A percentile compares a stretch with the other conserved stretches of the same genome.
Conservation (phyloP, 2,329 filamentous ascomycete genomes). For the Talaromyces sp. region DNA sequence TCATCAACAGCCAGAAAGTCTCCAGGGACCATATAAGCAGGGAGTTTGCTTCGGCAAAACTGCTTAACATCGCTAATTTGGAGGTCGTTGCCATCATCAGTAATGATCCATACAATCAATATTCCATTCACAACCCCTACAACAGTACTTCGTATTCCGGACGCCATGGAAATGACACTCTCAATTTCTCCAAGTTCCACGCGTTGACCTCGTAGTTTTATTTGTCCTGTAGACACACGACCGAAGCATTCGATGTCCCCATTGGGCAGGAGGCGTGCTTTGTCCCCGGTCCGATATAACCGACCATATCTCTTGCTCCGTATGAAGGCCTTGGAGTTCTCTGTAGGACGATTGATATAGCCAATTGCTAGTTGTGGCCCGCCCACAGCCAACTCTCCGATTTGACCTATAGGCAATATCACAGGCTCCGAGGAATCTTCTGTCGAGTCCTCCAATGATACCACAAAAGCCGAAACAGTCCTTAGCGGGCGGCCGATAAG, state of each 20-base stretch:
- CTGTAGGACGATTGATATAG: conserved; percentile 77
- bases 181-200: conserved; percentile 79
- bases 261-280: conserved; percentile 64
- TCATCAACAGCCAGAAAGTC: conserved; percentile 64
- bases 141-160: conserved; percentile 63
- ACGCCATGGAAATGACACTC: conserved; percentile 62
- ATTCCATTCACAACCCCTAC: conserved; percentile 66
- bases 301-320: conserved; percentile 62
- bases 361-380: conserved; percentile 75
- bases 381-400: conserved; percentile 78
- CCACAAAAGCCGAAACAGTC: conserved; percentile 75
- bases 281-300: conserved; percentile 83
- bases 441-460: conserved; percentile 48
- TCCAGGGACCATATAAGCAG: conserved; percentile 77
- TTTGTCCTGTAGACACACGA: conserved; percentile 74
- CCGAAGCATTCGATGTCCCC: conserved; percentile 81
- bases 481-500: conserved; percentile 77
- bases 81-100: conserved; percentile 43
- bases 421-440: conserved; percentile 37
- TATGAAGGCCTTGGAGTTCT: conserved; percentile 72
- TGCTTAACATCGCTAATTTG: conserved; percentile 50
- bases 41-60: conserved; percentile 72
- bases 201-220: conserved; percentile 82
- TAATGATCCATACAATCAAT: conserved; percentile 72
- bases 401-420: conserved; percentile 63